Base-by-base conservation (phyloP, 371 early-diverging fungal genomes). In the Mycotypha africana region DNA sequence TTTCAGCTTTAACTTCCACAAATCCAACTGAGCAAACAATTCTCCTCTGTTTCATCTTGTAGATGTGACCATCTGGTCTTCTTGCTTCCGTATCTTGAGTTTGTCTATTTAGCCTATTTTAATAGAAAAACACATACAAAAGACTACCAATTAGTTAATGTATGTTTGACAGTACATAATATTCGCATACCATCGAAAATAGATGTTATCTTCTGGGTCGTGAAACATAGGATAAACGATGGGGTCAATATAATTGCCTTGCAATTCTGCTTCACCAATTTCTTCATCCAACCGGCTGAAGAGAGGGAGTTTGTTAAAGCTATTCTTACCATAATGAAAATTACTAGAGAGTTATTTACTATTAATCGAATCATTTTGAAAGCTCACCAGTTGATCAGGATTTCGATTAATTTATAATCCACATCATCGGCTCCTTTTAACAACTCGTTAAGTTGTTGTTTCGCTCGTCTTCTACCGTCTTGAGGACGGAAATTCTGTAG, bases 1-100 rank as follows among this genome's bases (percentile, higher is more conserved):
- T 55, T 22, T 35, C 55, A 36, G 40, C 31, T 16, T 49, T 49
- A 12, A 55, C 41, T n/a, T 49, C 49, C 31, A 49, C 46, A 42
- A 42, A 49, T 8, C 46, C 56, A 49, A 47, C 46, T 24, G 47
- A 56, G 16, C 42, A 47, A 5, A 36, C 42, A 10, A 50, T 28
- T 21, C 42, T 41, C 7, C 45, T 34, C 46, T 55, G 45, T 45
- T 55, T 42, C 49, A 49, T 17, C 38, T 49, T 12, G 36, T 45
- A 55, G 17, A 42, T 25, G 31, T 49, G 48, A 15, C 45, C 45
- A 41, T 55, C 56, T 24, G 47, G 38, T 42, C 50, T 38, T 45
- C 7, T 23, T 14, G 50, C 16, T 49, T 56, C 47, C 2, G 47
- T 49, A 31, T 46, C 46, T 15, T 25, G 21, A 41, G 33, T 26